Evolutionary conservation across 306 rosid species (phyloP).

Genomic region (Carpinus fangiana): DNA sequence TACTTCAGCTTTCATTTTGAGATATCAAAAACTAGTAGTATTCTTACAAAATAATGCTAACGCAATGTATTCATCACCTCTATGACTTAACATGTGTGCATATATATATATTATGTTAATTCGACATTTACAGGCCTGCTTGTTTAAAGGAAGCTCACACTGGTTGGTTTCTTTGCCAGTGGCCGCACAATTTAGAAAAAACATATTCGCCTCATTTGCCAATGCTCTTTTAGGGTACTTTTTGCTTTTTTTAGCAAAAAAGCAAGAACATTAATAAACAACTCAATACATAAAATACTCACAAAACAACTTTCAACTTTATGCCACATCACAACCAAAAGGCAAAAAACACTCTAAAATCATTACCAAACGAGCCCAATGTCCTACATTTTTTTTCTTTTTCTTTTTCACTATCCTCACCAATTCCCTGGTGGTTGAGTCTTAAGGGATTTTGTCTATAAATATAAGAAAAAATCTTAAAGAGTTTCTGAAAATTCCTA

Average conservation of each 20-base stretch:
- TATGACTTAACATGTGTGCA: background rate
- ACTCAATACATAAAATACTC: no score
- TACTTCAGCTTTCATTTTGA: slow-evolving; percentile 3
- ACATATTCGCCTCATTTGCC: background rate
- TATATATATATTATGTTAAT: background rate
- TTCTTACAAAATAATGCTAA: background rate
- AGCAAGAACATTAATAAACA: no score
- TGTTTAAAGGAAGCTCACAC: slow-evolving; percentile 18
- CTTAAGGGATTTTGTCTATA: background rate
- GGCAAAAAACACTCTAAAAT: no score
- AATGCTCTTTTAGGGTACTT: no score
- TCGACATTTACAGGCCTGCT: slow-evolving; percentile 4
- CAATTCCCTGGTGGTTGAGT: background rate
- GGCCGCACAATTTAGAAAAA: slow-evolving; percentile 6
- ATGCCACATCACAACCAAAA: no score
- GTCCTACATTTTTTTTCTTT: background rate
- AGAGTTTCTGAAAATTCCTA: background rate
- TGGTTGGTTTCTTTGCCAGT: slow-evolving; percentile 16
- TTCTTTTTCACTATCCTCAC: background rate
- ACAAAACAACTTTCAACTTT: no score
- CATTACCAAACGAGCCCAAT: background rate
- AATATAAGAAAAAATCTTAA: background rate
- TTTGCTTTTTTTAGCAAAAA: no score
- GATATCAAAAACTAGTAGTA: background rate
- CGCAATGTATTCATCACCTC: slow-evolving; percentile 3